Conservation (phyloP, 768 basidiomycete species). For the Cystofilobasidium bisporidii region DNA sequence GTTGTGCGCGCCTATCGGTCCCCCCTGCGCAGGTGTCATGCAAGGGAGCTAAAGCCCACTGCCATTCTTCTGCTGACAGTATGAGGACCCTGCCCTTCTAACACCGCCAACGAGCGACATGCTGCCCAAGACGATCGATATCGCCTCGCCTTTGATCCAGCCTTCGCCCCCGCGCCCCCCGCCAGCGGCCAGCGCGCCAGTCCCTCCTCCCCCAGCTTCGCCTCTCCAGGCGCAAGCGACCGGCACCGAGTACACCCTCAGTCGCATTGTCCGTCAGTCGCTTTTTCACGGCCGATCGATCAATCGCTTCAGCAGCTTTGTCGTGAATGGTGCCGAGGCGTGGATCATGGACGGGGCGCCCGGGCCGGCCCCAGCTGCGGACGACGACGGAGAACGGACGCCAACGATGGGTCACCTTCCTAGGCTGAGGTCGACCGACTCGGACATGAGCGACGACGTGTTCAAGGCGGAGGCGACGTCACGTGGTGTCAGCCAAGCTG, state of each 20-base stretch:
- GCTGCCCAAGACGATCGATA: neutral
- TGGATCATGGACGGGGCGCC: constrained; percentile 61
- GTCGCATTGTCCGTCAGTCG: neutral
- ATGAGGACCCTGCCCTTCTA: neutral
- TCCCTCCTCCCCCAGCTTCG: no score
- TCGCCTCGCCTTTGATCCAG: neutral
- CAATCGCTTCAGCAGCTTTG: neutral
- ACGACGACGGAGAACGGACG: neutral
- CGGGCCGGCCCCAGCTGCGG: neutral
- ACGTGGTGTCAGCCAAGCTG: constrained; percentile 3
- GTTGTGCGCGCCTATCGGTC: neutral
- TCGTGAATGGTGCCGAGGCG: constrained; percentile 57
- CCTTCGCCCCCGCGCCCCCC: neutral
- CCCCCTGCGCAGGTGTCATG: no score
- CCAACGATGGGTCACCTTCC: neutral
- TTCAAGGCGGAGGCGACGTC: neutral
- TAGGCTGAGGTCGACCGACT: neutral
- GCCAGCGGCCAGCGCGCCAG: neutral
- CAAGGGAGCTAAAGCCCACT: neutral
- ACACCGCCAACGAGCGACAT: constrained; percentile 6
- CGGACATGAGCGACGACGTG: neutral
- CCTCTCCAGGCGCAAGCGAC: constrained; percentile 12
- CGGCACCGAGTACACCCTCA: neutral
- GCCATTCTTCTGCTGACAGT: neutral
- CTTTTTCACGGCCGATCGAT: neutral